Base-by-base conservation (phyloP, 805 yeast species). In the Metschnikowia anglica region DNA sequence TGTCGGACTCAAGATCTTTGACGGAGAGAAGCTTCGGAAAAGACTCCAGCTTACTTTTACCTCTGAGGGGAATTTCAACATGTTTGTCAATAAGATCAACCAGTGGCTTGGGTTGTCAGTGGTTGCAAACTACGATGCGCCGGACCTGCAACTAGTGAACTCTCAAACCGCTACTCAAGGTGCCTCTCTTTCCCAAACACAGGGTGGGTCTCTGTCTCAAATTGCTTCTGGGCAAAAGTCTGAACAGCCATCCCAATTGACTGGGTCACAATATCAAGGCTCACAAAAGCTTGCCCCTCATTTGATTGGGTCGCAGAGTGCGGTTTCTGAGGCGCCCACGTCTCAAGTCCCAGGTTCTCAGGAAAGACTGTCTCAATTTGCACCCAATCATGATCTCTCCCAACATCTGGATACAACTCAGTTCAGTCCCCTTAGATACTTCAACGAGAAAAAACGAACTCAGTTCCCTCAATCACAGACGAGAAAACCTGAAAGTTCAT, bases 1-100 rank as follows among this genome's bases (percentile, higher is more conserved):
- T 5, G 47, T 53, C 21, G 56, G 56, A 1, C 39, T 53, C 20
- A 53, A 53, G 34, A 30, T 51, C 5, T 53, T 51, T 32, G 52
- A 53, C 15, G 55, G 52, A 0, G 55, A 53, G 7, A 39, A 25
- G n/a, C 48, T 53, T 16, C 34, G 44, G 20, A 53, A 53, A 20
- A 38, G 56, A 19, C 34, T 53, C 8, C 56, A 53, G 32, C 34
- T 53, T 16, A 51, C 55, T 1, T 53, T 53, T 31, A 31, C 46
- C n/a, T 39, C 52, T 2, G 53, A 49, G 32, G 55, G 53, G 2
- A 43, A 51, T 13, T 53, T 43, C 34, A 51, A 51, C 26, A 27
- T 39, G 34, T 53, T 53, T 13, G 39, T 46, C 24, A 48, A 49
- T 32, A 51, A 51, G 18, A 44, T 49, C 16, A 33, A 37, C 4